These are phyloP conservation scores for Elsinoe arachidis DNA, from an alignment of 2,329 filamentous ascomycete genomes.

Conservation along the genomic window DNA sequence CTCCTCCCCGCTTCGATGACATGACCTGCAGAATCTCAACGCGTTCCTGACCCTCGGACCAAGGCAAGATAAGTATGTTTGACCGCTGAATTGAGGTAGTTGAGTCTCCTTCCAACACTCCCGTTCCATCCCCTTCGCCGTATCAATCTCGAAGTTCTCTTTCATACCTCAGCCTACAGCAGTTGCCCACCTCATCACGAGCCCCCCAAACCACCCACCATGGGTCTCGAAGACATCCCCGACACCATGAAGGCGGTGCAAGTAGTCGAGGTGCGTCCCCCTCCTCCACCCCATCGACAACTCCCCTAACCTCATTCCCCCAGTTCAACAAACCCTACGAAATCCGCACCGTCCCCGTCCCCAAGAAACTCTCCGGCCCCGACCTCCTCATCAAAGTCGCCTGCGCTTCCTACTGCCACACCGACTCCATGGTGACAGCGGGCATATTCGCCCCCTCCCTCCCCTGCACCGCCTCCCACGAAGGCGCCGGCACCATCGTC, in stretches of 20 bases:
- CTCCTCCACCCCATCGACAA: not conserved
- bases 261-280: conserved; percentile 33
- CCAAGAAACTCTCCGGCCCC: conserved; percentile 37
- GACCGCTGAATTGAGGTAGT: not conserved
- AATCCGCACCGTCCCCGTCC: conserved; percentile 43
- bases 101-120: not conserved
- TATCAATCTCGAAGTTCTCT: not conserved
- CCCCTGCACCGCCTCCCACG: conserved; percentile 49
- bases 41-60: not conserved
- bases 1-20: not conserved
- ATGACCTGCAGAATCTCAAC: not conserved
- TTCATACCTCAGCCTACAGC: not conserved
- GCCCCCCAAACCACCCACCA: conserved; percentile 9
- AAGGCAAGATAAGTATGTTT: not conserved
- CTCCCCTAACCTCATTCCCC: not conserved
- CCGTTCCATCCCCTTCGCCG: not conserved
- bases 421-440: conserved; percentile 47
- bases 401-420: conserved; percentile 55
- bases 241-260: conserved; percentile 41
- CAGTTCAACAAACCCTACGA: conserved; percentile 48
- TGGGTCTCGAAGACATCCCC: conserved; percentile 27
- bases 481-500: conserved; percentile 49
- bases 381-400: conserved; percentile 55
- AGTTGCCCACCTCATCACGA: not conserved
- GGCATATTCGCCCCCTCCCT: conserved; percentile 43